Conservation (phyloP, 352 stramenopile species). For the Globisporangium cylindrosporum region DNA sequence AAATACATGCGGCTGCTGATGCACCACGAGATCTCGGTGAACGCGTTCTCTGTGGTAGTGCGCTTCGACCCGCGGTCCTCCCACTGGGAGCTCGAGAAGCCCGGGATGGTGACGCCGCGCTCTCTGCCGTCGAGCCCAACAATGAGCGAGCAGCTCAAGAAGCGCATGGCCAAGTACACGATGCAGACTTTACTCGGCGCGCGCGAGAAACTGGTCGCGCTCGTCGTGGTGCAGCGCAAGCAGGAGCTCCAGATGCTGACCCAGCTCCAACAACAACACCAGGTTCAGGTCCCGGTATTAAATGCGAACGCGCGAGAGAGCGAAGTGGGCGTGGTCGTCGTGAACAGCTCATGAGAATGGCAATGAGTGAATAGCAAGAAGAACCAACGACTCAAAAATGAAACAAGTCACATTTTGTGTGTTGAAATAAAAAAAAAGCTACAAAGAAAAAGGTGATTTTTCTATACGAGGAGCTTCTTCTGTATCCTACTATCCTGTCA, state of each 20-base stretch:
- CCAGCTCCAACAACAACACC: conserved; percentile 8
- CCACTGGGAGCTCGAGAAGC: conserved; percentile 73
- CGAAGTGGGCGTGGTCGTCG: conserved; percentile 5
- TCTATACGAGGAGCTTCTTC: conserved; percentile 10
- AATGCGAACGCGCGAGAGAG: neutral
- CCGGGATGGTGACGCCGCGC: conserved; percentile 76
- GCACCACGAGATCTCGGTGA: conserved; percentile 83
- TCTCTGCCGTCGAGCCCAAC: conserved; percentile 72
- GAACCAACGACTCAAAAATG: conserved; percentile 11
- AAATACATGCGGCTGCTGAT: conserved; percentile 87
- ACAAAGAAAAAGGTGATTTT: conserved; percentile 9
- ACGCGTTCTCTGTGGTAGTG: conserved; percentile 80
- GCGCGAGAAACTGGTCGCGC: conserved; percentile 53
- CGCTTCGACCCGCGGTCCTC: conserved; percentile 65
- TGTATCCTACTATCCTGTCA: conserved; percentile 19
- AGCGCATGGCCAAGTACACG: conserved; percentile 80
- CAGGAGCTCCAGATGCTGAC: conserved; percentile 16
- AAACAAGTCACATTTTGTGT: conserved; percentile 16
- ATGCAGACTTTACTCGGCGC: conserved; percentile 58
- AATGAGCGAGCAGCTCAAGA: conserved; percentile 65
- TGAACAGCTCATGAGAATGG: conserved; percentile 16
- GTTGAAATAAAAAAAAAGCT: conserved; percentile 19
- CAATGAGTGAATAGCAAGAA: neutral
- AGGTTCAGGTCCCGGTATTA: neutral
- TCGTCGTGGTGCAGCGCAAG: conserved; percentile 41